Base-by-base conservation (phyloP, 2,329 filamentous ascomycete species). In the Fusarium sulawesiense region DNA sequence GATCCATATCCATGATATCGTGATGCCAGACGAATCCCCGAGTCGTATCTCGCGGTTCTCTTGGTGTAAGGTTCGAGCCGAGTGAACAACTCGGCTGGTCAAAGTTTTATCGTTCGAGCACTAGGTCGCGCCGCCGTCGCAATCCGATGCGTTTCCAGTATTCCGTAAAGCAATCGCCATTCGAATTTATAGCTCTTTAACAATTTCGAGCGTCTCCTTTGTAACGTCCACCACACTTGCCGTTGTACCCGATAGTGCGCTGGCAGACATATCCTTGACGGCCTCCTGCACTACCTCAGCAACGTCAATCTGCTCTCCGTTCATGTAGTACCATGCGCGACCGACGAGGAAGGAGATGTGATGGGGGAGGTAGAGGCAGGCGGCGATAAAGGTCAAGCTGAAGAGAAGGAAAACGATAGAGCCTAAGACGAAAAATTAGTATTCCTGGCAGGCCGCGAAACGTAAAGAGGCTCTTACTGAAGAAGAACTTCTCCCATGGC, bases 301-400 rank as follows among this genome's bases (percentile, higher is more conserved):
- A 45, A 85, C 81, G 61, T 86, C 83, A 63, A 85, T 86, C 73
- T 89, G 87, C 77, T 97, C 94, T 73, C 96, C 96, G 71, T 91
- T 91, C 80, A 93, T 93, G 85, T 99, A 99, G 85, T 98, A 99
- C 88, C 93, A 97, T 56, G 93, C 91, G 78, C 95, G 92, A 78
- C 90, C 89, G 77, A 91, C 88, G 75, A 99, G 91, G 78, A 93
- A 91, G 76, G 89, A 86, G 76, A 98, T 84, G 83, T 98, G 95
- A 77, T 97, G 92, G 13, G 96, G 96, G 20, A 99, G 92, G 85
- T 99, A 99, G 71, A 98, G 89, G 70, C 93, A 91, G 56, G 91
- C 90, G 73, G 94, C 96, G 78, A 97, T 94, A 76, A 93, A 87
- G 76, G 96, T 90, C 82, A 98, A 91, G 77, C 92, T 91, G 80